Evolutionary conservation across 441 rosid species (phyloP), one percentile per base, ranked within the genome.

Genomic region (Codiaeum variegatum): DNA sequence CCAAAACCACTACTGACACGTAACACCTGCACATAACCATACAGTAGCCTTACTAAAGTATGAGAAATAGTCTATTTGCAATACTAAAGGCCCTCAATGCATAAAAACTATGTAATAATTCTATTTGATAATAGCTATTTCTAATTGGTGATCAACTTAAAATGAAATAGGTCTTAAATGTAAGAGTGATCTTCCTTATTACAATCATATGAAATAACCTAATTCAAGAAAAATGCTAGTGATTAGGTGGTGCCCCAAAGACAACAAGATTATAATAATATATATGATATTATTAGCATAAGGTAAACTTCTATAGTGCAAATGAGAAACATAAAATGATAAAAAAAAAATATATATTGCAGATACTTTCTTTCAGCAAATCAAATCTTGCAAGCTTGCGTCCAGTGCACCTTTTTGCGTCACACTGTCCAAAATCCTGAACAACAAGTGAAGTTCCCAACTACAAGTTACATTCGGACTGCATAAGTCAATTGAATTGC

Each of bases 341-440:
- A 11, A 8, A 9, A 21, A 18, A 19, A 58, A 40, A 1, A n/a
- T n/a, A n/a, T n/a, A n/a, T n/a, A n/a, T 4, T 21, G 9, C 19
- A 31, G 52, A 86, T 83, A 85, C 97, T 88, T 87, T 79, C 99
- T 86, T 91, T 95, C 84, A 95, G 77, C 78, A 92, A 79, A 82
- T 86, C 78, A 77, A 93, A 95, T 91, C 99, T 90, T 59, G 91
- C 76, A 75, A 93, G 95, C 77, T 95, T 93, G 70, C 99, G 93
- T 65, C 99, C 98, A 0, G 99, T 93, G 83, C 98, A 95, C 86
- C 89, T 85, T 85, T 93, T 95, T 29, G 97, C 89, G 85, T 95
- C 98, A 80, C 99, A 93, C 69, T 95, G 99, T 69, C 97, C 96
- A 81, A 92, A 92, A 83, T 92, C 98, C 97, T 94, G 85, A 77